Base-by-base conservation (phyloP, 2,329 filamentous ascomycete genomes). In the Capronia coronata region DNA sequence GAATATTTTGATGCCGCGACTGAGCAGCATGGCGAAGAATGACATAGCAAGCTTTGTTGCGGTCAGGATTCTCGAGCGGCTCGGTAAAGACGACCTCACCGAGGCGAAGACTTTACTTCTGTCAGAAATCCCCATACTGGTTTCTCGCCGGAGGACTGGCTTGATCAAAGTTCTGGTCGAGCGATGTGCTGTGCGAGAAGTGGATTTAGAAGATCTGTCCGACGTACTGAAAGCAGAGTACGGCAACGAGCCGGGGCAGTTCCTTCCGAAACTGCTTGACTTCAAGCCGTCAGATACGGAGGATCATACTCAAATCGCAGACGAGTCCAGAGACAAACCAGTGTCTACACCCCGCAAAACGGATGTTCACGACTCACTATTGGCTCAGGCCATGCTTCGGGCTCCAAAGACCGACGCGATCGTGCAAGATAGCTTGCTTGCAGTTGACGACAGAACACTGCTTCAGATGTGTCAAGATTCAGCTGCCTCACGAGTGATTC, bases 41-140 rank as follows among this genome's bases (percentile, higher is more conserved):
- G 90, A 94, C 61, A 86, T 90, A 42, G 89, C 93, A 4, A 85
- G 82, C 19, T 97, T 95, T 63, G 86, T 94, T 0, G 87, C 88
- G 16, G 86, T 90, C 59, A 80, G 82, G 50, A 82, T 94, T 2
- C 72, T 98, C 37, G 86, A 88, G 64, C 80, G 93, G 46, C 74
- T 97, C 9, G 84, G 87, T 66, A 90, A 87, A 63, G 88, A 95
- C 52, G 89, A 96, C 62, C 75, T 98, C 7, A 75, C 83, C 35
- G 79, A 80, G 48, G 87, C 86, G 0, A 78, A 89, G 48, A 74
- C 82, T 42, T 76, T 82, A 60, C 85, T 94, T 48, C 67, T 83
- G 2, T 84, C 87, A 0, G 82, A 87, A 47, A 76, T 96, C 4
- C 75, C 80, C 0, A 78, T 78, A 43, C 74, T 97, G 7, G 77